Base-by-base conservation (phyloP, 208 protist genomes). In the Trypanosomatidae sp. region DNA sequence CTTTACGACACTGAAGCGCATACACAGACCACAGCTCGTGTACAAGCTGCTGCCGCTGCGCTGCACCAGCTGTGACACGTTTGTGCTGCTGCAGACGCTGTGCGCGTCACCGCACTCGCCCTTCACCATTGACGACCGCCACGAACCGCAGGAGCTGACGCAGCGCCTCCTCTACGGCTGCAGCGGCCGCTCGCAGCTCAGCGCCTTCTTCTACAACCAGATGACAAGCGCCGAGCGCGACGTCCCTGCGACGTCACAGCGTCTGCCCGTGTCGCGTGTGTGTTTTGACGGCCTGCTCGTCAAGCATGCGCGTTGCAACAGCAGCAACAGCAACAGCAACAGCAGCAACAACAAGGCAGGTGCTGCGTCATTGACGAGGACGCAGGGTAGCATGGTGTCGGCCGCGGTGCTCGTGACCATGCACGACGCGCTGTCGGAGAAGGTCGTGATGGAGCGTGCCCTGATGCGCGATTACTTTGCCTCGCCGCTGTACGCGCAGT, bases 31-130 rank as follows among this genome's bases (percentile, higher is more conserved):
- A 11, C 70, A 88, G 56, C 81, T 73, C 30, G 55, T 75, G 52
- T 92, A 92, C 58, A 63, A 76, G 37, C 70, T 92, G 1, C 49
- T 92, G 45, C 82, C 82, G 19, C 56, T 91, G n/a, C 44, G 84
- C 23, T 78, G 71, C 51, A 50, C 62, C 4, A 58, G 78, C 27
- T 48, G 67, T 30, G 77, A 85, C 40, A 48, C 77, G 3, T 88
- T 91, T 49, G 55, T 62, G 2, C 73, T 61, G n/a, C 35, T 87
- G 61, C 82, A 83, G 49, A 58, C 54, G 4, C 54, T 88, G 13
- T 87, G 76, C 57, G 60, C 66, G 18, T 62, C 48, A 18, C 45
- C 41, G 2, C 66, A 74, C 25, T 78, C 61, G 0, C 71, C 71
- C 1, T 91, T 91, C 35, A 45, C 42, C 6, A 61, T 91, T 15